A percentile compares a stretch with the other conserved stretches of the same genome.
These are phyloP conservation scores for Staphylotrichum tortipilum DNA, from an alignment of 495 filamentous ascomycete genomes.

Conservation along the genomic window DNA sequence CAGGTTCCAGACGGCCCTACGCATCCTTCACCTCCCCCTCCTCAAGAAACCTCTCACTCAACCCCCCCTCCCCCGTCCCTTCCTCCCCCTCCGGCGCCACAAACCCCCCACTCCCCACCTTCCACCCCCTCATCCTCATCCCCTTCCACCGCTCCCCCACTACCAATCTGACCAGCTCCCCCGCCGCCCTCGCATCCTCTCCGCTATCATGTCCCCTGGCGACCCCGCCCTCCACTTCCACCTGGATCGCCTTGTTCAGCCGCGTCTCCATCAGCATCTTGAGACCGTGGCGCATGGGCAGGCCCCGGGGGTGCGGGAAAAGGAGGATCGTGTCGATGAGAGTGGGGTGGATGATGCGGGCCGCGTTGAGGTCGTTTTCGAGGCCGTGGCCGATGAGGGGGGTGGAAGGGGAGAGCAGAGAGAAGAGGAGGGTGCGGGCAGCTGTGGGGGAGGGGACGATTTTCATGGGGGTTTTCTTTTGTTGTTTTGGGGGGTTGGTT, in stretches of 20 bases:
- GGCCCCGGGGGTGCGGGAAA: conserved; percentile 64
- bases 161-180: conserved; percentile 67
- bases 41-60: conserved; percentile 16
- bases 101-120: conserved; percentile 37
- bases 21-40: background rate
- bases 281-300: conserved; percentile 69
- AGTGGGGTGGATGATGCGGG: conserved; percentile 72
- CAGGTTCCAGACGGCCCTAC: no score
- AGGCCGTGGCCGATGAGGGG: conserved; percentile 87
- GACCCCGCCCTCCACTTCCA: conserved; percentile 35
- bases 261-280: conserved; percentile 55
- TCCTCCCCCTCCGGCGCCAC: conserved; percentile 31
- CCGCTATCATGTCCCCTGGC: conserved; percentile 69
- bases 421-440: conserved; percentile 67
- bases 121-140: conserved; percentile 59
- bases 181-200: conserved; percentile 82
- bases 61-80: background rate
- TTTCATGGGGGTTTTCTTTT: conserved; percentile 44
- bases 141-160: conserved; percentile 56
- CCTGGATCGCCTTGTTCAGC: conserved; percentile 70
- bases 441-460: conserved; percentile 61
- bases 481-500: background rate
- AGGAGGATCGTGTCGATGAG: conserved; percentile 82
- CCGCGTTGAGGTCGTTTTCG: conserved; percentile 85
- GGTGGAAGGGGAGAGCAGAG: conserved; percentile 59